Conservation (phyloP, 495 filamentous ascomycete species). For the Articulospora tetracladia region DNA sequence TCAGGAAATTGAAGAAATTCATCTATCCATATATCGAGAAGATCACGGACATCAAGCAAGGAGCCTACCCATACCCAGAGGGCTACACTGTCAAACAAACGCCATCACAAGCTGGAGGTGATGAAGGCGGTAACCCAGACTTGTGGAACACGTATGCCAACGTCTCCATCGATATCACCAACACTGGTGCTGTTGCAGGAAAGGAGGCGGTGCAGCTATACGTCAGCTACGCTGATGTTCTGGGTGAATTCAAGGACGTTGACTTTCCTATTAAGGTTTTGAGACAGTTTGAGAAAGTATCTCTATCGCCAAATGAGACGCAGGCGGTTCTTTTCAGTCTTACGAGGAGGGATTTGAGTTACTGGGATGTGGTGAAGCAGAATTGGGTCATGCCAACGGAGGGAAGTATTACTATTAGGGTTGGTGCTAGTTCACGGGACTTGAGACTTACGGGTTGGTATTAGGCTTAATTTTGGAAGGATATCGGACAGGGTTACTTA, state of each 20-base stretch:
- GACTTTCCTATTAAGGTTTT: slow-evolving; percentile 77
- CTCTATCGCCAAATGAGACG: slow-evolving; percentile 51
- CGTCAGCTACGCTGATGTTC: slow-evolving; percentile 57
- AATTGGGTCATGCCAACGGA: slow-evolving; percentile 73
- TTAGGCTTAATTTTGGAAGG: background rate
- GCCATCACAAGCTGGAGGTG: slow-evolving; percentile 70
- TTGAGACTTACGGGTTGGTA: slow-evolving; percentile 30
- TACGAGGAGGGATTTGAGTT: slow-evolving; percentile 71
- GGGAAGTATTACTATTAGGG: slow-evolving; percentile 37
- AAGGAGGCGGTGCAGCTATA: slow-evolving; percentile 84
- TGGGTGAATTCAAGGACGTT: slow-evolving; percentile 39
- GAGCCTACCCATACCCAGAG: slow-evolving; percentile 66
- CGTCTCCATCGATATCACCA: slow-evolving; percentile 62
- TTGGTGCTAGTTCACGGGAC: slow-evolving; percentile 48
- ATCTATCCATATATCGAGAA: slow-evolving; percentile 80
- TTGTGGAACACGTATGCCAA: slow-evolving; percentile 66
- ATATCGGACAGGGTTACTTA: background rate
- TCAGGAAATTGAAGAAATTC: slow-evolving; percentile 70
- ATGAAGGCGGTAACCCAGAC: slow-evolving; percentile 80
- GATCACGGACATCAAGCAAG: slow-evolving; percentile 50
- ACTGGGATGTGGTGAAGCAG: slow-evolving; percentile 73
- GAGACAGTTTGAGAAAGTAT: slow-evolving; percentile 77
- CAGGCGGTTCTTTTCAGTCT: slow-evolving; percentile 62
- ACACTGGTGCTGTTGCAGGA: slow-evolving; percentile 62
- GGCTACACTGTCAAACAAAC: slow-evolving; percentile 57